phyloP scores from a whole-genome alignment of 2,329 filamentous ascomycete species.

The Colletotrichum paranaense region DNA sequence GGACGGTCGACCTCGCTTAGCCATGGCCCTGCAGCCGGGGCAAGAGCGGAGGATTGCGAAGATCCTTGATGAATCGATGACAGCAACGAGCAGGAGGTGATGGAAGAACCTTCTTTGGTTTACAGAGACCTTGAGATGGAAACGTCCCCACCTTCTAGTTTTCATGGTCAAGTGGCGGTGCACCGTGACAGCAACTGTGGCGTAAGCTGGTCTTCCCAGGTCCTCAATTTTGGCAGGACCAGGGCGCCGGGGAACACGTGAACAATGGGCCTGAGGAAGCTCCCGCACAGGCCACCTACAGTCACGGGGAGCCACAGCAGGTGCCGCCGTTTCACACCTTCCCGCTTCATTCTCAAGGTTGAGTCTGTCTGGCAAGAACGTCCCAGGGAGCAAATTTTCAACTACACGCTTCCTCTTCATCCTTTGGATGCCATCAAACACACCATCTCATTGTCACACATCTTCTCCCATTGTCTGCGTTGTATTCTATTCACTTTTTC shows the following conservation, averaged over 20 bases:
- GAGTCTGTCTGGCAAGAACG: conserved; percentile 22
- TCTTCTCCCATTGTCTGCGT: neutral
- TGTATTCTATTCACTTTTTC: conserved; percentile 11
- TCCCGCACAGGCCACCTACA: conserved; percentile 23
- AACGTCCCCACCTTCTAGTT: neutral
- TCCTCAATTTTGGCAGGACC: neutral
- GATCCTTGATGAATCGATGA: neutral
- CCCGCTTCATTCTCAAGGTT: conserved; percentile 31
- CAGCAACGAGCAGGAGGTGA: neutral
- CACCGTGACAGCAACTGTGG: conserved; percentile 8
- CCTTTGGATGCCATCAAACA: neutral
- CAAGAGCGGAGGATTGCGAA: neutral
- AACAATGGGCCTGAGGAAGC: conserved; percentile 23
- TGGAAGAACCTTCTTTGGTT: no score
- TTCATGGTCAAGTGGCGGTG: conserved; percentile 12
- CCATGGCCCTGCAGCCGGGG: neutral
- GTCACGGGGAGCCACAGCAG: conserved; percentile 17
- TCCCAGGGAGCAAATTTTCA: conserved; percentile 32
- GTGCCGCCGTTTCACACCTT: conserved; percentile 22
- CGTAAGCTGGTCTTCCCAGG: neutral
- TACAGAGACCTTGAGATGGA: neutral
- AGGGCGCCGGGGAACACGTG: conserved; percentile 9
- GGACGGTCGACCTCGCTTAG: neutral
- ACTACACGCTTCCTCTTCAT: conserved; percentile 22
- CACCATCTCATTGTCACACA: conserved; percentile 17